These are phyloP conservation scores for Linnemannia hyalina DNA, from an alignment of 192 early-diverging fungal genomes.

Conservation along the genomic window DNA sequence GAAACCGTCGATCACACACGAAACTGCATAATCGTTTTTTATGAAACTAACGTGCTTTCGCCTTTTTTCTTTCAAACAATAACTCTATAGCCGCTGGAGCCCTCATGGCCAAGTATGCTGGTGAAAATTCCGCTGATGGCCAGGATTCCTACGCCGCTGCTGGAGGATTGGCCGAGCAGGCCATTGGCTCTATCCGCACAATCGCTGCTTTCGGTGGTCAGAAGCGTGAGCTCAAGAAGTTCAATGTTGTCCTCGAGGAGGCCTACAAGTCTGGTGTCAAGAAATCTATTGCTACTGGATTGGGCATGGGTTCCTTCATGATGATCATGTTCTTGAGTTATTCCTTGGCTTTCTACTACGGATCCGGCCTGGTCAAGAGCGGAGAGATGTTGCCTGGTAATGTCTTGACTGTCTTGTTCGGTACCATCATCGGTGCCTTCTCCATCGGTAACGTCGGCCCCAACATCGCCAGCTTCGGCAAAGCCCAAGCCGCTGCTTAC, in stretches of 20 bases:
- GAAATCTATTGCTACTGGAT: constrained; percentile 71
- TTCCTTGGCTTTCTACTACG: constrained; percentile 89
- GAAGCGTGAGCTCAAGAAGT: constrained; percentile 72
- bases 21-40: background rate
- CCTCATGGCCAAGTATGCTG: constrained; percentile 71
- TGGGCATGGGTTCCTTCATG: constrained; percentile 81
- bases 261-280: constrained; percentile 76
- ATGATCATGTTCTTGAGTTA: constrained; percentile 81
- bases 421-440: constrained; percentile 77
- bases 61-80: background rate
- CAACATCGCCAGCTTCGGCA: constrained; percentile 76
- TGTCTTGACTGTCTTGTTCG: constrained; percentile 84
- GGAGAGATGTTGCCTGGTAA: constrained; percentile 60
- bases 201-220: constrained; percentile 88
- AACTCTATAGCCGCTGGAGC: constrained; percentile 46
- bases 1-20: background rate
- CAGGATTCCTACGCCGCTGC: constrained; percentile 85
- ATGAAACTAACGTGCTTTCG: background rate
- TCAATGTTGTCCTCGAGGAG: constrained; percentile 56
- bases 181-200: constrained; percentile 86
- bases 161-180: constrained; percentile 89
- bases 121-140: constrained; percentile 58
- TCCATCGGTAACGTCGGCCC: constrained; percentile 72
- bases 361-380: constrained; percentile 69
- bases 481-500: constrained; percentile 84